phyloP scores from a whole-genome alignment of 768 basidiomycete species.

The Tricholoma flavovirens region DNA sequence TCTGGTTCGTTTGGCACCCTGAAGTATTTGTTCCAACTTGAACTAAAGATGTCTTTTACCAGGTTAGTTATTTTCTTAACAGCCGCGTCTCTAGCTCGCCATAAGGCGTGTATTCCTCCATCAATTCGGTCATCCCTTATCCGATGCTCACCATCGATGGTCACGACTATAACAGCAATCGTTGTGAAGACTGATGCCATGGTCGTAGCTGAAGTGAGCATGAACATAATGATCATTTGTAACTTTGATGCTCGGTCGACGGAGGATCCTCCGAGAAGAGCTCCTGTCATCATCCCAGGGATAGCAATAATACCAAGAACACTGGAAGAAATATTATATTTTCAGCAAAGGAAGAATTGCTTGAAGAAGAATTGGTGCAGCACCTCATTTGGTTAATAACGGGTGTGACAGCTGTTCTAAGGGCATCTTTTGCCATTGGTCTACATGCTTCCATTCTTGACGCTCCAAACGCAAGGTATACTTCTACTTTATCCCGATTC shows the following conservation, averaged over 20 bases:
- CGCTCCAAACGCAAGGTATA: constrained; percentile 81
- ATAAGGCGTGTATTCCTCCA: constrained; percentile 22
- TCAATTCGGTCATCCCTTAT: constrained; percentile 60
- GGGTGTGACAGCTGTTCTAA: constrained; percentile 75
- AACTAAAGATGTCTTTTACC: neutral
- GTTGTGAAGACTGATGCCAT: constrained; percentile 66
- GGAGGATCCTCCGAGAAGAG: constrained; percentile 79
- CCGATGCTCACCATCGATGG: constrained; percentile 67
- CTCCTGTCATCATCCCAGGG: constrained; percentile 90
- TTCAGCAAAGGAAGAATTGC: neutral
- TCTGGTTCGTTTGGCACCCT: neutral
- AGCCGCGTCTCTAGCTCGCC: constrained; percentile 17
- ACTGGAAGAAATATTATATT: constrained; percentile 26
- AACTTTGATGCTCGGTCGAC: constrained; percentile 81
- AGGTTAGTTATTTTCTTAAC: constrained; percentile 3
- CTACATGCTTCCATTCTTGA: constrained; percentile 77
- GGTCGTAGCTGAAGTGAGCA: constrained; percentile 76
- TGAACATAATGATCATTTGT: constrained; percentile 94
- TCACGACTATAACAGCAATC: constrained; percentile 49
- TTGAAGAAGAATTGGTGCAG: constrained; percentile 3
- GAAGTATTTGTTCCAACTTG: neutral
- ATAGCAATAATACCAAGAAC: constrained; percentile 75
- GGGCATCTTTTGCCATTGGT: constrained; percentile 71
- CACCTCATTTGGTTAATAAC: constrained; percentile 86
- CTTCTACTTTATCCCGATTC: constrained; percentile 81